Evolutionary conservation across 202 grass and related monocot species (phyloP).

Genomic region (Panicum virgatum): DNA sequence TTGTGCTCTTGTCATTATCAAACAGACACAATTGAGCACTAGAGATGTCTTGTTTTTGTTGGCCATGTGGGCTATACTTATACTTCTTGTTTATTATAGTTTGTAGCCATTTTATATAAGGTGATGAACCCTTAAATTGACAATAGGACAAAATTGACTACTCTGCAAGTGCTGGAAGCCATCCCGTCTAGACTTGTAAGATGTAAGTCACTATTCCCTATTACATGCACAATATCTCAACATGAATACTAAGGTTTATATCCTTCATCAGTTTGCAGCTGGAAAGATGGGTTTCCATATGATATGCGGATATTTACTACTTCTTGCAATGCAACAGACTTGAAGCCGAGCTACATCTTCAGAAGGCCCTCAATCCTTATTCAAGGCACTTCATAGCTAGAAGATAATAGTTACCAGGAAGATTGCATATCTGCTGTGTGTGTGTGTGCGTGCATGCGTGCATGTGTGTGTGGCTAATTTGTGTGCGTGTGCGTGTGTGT

Average conservation of each 20-base stretch:
- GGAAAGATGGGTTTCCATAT: not conserved
- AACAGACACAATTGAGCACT: slow-evolving; percentile 5
- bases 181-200: not conserved
- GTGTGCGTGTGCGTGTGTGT: too few species aligned
- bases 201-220: not conserved
- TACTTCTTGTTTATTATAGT: slow-evolving; percentile 4
- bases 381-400: not conserved
- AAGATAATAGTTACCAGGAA: not conserved
- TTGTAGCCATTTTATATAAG: not conserved
- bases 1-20: not conserved
- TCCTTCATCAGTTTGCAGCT: slow-evolving; percentile 1
- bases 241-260: not conserved
- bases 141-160: not conserved
- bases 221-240: not conserved
- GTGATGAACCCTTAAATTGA: not conserved
- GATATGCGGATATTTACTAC: not conserved
- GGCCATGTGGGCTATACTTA: not conserved
- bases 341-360: not conserved
- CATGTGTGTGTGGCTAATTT: too few species aligned
- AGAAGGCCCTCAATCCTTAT: not conserved
- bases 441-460: too few species aligned
- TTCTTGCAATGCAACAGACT: not conserved
- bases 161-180: not conserved
- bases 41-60: slow-evolving; percentile 20
- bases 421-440: too few species aligned